Evolutionary conservation across 2,329 filamentous ascomycete species (phyloP).

Genomic region (Cytospora leucostoma): DNA sequence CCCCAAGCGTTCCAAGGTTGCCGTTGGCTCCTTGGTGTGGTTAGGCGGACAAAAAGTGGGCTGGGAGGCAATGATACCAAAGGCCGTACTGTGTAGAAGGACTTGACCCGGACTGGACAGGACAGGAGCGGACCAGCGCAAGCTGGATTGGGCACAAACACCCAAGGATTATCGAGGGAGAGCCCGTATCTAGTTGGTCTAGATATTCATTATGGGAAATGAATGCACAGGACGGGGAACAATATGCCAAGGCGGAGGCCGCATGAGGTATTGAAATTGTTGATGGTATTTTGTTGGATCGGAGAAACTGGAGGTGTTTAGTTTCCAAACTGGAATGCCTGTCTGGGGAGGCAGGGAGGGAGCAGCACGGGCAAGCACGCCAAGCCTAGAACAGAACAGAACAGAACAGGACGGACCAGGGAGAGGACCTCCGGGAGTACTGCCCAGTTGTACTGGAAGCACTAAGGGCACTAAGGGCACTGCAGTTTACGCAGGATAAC

Average conservation of each 20-base stretch:
- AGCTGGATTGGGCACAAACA: conserved; percentile 25
- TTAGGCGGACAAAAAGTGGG: conserved; percentile 27
- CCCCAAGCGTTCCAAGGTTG: conserved; percentile 10
- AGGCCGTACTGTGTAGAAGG: conserved; percentile 17
- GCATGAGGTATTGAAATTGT: conserved; percentile 2
- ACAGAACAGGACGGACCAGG: background rate
- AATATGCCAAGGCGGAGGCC: conserved; percentile 14
- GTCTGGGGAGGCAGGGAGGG: conserved; percentile 10
- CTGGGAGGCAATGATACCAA: conserved; percentile 23
- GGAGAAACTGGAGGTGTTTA: conserved; percentile 3
- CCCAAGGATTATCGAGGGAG: conserved; percentile 19
- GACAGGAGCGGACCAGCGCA: conserved; percentile 11
- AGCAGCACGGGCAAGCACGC: background rate
- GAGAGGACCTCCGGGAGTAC: too few species aligned
- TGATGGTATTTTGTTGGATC: conserved; percentile 22
- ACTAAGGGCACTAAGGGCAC: background rate
- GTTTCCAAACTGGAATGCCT: conserved; percentile 17
- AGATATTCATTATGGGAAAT: conserved; percentile 22
- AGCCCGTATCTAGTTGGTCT: conserved; percentile 17
- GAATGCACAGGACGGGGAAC: conserved; percentile 16
- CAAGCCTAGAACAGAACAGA: background rate
- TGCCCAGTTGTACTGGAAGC: too few species aligned
- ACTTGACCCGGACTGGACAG: conserved; percentile 12
- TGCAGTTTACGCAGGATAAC: background rate
- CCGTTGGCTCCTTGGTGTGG: conserved; percentile 25